phyloP scores from a whole-genome alignment of 768 basidiomycete species.

The Suillus weaverae region DNA sequence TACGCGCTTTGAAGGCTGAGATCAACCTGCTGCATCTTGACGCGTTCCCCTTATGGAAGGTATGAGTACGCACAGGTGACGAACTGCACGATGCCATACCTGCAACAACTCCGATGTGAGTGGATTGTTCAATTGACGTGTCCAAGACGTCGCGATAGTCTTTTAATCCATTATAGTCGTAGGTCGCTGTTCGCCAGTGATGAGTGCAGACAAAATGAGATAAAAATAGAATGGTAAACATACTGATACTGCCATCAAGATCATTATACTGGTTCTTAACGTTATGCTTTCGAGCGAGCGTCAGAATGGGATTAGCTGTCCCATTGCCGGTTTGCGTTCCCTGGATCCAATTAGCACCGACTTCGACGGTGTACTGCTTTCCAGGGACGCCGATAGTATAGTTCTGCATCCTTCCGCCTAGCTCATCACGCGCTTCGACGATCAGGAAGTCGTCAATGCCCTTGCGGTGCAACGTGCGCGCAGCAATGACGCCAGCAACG shows the following conservation, averaged over 20 bases:
- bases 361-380: slow-evolving; percentile 47
- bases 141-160: slow-evolving; percentile 50
- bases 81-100: slow-evolving; percentile 31
- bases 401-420: slow-evolving; percentile 63
- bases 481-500: slow-evolving; percentile 64
- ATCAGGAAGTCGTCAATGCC: slow-evolving; percentile 61
- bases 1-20: slow-evolving; percentile 55
- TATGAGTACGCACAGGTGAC: not conserved
- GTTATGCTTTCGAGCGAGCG: slow-evolving; percentile 55
- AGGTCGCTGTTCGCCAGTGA: slow-evolving; percentile 44
- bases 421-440: slow-evolving; percentile 55
- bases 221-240: slow-evolving; percentile 18
- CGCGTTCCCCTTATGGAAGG: slow-evolving; percentile 39
- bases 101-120: slow-evolving; percentile 42
- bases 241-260: slow-evolving; percentile 45
- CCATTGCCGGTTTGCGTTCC: slow-evolving; percentile 50
- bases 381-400: slow-evolving; percentile 41
- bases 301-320: slow-evolving; percentile 59
- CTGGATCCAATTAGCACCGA: slow-evolving; percentile 64
- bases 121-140: slow-evolving; percentile 40
- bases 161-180: slow-evolving; percentile 48
- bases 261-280: slow-evolving; percentile 47
- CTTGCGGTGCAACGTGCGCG: slow-evolving; percentile 53
- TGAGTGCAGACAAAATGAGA: not conserved
- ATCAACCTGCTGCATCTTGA: slow-evolving; percentile 51